Conservation (phyloP, 2,329 filamentous ascomycete species). For the Penicillium thymicola region DNA sequence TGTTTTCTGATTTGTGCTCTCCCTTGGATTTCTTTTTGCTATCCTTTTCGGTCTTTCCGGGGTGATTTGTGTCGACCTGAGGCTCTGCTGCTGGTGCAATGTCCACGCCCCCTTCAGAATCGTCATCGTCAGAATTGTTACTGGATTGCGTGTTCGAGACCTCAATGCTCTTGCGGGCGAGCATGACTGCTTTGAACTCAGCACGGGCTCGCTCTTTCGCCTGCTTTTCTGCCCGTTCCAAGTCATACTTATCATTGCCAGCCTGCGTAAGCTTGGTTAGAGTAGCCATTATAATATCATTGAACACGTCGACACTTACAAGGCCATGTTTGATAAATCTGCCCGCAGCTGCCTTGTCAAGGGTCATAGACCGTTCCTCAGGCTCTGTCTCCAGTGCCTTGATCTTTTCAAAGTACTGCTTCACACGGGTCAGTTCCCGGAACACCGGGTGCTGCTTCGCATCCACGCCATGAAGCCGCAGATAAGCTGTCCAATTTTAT, state of each 20-base stretch:
- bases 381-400: conserved; percentile 67
- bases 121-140: conserved; percentile 17
- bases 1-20: conserved; percentile 10
- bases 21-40: conserved; percentile 22
- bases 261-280: conserved; percentile 28
- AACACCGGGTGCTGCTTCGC: conserved; percentile 83
- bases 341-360: conserved; percentile 73
- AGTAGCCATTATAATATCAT: background rate
- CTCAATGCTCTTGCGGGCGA: conserved; percentile 39
- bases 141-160: conserved; percentile 17
- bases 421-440: conserved; percentile 78
- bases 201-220: conserved; percentile 51
- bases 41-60: conserved; percentile 16
- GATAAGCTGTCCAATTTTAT: conserved; percentile 53
- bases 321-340: conserved; percentile 81
- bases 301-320: conserved; percentile 45
- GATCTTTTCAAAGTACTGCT: conserved; percentile 91
- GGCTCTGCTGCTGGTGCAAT: conserved; percentile 1
- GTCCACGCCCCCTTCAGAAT: conserved; percentile 15
- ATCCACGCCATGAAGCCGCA: conserved; percentile 75
- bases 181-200: conserved; percentile 46
- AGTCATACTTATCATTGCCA: conserved; percentile 52
- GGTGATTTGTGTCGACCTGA: background rate
- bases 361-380: conserved; percentile 54
- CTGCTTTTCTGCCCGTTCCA: conserved; percentile 49